phyloP scores from a whole-genome alignment of 2,329 filamentous ascomycete species.

The Ophiostoma sp. region DNA sequence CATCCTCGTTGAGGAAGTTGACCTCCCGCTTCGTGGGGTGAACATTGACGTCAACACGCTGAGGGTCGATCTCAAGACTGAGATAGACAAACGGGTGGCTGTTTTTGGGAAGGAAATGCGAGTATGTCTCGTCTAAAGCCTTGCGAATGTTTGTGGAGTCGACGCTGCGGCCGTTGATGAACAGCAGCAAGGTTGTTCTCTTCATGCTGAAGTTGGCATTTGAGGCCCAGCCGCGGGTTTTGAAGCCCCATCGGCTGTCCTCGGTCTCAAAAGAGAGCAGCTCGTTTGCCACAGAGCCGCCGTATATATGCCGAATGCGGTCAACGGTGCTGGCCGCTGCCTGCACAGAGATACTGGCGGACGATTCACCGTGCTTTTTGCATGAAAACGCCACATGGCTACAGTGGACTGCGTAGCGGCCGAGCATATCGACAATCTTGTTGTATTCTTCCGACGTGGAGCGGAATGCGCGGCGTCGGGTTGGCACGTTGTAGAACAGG shows the following conservation, averaged over 20 bases:
- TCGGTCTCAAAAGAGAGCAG: constrained; percentile 68
- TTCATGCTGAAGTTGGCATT: constrained; percentile 96
- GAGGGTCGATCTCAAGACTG: constrained; percentile 85
- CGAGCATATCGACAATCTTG: constrained; percentile 93
- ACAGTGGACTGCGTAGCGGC: constrained; percentile 89
- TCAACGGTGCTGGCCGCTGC: constrained; percentile 67
- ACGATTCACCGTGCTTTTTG: constrained; percentile 89
- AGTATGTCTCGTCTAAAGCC: constrained; percentile 84
- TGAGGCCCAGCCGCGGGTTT: constrained; percentile 71
- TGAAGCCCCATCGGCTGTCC: constrained; percentile 78
- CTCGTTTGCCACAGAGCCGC: constrained; percentile 77
- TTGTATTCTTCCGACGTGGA: constrained; percentile 93
- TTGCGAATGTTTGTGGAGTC: constrained; percentile 86
- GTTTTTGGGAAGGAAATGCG: constrained; percentile 81
- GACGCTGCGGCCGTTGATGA: constrained; percentile 94
- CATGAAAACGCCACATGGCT: constrained; percentile 88
- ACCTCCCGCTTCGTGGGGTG: constrained; percentile 97
- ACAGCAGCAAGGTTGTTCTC: constrained; percentile 77
- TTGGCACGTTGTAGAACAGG: constrained; percentile 93
- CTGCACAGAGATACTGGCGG: constrained; percentile 73
- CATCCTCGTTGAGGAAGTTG: constrained; percentile 95
- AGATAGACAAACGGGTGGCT: constrained; percentile 93
- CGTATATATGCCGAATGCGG: constrained; percentile 86
- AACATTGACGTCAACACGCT: constrained; percentile 91
- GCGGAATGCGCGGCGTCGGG: constrained; percentile 79